Percentiles rank a stretch among this genome's conserved stretches.
Conservation (phyloP, 768 basidiomycete genomes). For the Omphalotus guepiniiformis region DNA sequence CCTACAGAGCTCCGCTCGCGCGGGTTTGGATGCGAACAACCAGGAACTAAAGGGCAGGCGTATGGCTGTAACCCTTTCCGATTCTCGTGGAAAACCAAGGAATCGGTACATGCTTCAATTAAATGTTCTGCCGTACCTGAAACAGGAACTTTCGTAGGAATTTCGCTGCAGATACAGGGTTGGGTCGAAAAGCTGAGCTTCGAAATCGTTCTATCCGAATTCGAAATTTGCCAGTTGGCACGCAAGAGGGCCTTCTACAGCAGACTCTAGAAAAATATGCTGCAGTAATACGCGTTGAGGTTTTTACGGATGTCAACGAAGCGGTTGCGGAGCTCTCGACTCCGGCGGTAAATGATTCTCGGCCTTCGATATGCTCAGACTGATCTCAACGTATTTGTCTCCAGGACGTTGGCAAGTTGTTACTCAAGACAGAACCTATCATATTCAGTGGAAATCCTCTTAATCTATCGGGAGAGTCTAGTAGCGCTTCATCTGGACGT, state of each 20-base stretch:
- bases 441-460: slow-evolving; percentile 61
- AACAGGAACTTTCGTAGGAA: slow-evolving; percentile 26
- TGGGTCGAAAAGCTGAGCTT: slow-evolving; percentile 50
- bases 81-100: slow-evolving; percentile 57
- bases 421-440: slow-evolving; percentile 70
- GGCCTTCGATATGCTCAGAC: not conserved
- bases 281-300: slow-evolving; percentile 66
- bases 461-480: slow-evolving; percentile 52
- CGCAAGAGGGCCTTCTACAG: slow-evolving; percentile 90
- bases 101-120: slow-evolving; percentile 37
- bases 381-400: not conserved
- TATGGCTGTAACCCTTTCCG: slow-evolving; percentile 84
- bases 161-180: slow-evolving; percentile 48
- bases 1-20: slow-evolving; percentile 60
- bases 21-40: slow-evolving; percentile 78
- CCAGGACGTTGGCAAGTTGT: slow-evolving; percentile 80
- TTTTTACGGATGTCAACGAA: slow-evolving; percentile 58
- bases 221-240: slow-evolving; percentile 64
- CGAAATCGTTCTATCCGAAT: slow-evolving; percentile 74
- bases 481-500: slow-evolving; percentile 13
- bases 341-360: slow-evolving; percentile 49
- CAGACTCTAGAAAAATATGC: slow-evolving; percentile 82
- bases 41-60: slow-evolving; percentile 85
- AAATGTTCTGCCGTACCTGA: not conserved
- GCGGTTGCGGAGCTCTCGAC: slow-evolving; percentile 64